Evolutionary conservation across 768 basidiomycete genomes (phyloP).

Genomic region (Psilocybe cyanescens): DNA sequence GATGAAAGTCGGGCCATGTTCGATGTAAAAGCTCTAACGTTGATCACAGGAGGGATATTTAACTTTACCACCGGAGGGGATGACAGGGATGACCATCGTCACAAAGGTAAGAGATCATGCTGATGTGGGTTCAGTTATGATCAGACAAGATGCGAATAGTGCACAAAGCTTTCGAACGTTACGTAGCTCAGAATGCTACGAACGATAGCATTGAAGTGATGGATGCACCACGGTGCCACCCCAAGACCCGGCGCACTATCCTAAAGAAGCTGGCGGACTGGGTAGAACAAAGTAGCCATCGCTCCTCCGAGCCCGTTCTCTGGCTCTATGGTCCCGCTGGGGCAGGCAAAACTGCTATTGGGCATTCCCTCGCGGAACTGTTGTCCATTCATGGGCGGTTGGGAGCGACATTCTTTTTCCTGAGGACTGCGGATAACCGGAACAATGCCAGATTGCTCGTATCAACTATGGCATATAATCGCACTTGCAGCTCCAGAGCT

Average conservation of each 20-base stretch:
- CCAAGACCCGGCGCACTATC: neutral
- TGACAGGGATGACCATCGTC: too few species aligned
- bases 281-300: neutral
- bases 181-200: neutral
- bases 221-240: neutral
- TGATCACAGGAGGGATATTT: neutral
- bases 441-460: constrained; percentile 2
- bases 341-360: constrained; percentile 2
- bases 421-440: neutral
- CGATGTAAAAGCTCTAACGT: neutral
- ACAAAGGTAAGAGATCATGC: too few species aligned
- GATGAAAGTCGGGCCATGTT: neutral
- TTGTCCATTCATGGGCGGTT: neutral
- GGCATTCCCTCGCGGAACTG: neutral
- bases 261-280: neutral
- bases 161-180: neutral
- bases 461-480: neutral
- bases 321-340: constrained; percentile 9
- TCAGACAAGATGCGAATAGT: too few species aligned
- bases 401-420: neutral
- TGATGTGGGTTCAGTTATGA: too few species aligned
- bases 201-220: neutral
- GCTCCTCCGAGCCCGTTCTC: neutral
- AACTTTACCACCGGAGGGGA: neutral
- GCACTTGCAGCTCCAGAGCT: neutral